Evolutionary conservation across 2,329 filamentous ascomycete genomes (phyloP), one percentile per base, ranked within the genome.

Genomic region (Tetracladium maxilliforme): DNA sequence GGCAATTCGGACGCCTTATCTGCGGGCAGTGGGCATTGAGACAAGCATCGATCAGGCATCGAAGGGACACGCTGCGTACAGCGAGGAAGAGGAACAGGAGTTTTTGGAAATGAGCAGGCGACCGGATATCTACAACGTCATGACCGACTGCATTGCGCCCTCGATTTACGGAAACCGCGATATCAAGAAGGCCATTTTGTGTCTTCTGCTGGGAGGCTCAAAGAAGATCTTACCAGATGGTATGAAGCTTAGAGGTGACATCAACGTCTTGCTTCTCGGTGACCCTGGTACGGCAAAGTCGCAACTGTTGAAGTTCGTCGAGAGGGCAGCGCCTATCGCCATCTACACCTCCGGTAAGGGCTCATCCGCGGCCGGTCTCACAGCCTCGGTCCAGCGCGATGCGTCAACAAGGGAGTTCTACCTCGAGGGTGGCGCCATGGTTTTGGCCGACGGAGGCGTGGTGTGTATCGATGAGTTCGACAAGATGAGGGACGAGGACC

Each of bases 381-480:
- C 90, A 11, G 90, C 90, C 1, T 95, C 90, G 0, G 90, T 98
- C 3, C 90, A 98, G 41, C 74, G 90, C 30, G 90, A 98, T 43
- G 75, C 81, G 10, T 79, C 75, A 10, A 94, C 87, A 0, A 70
- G 90, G 25, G 90, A 98, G 48, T 98, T 98, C 51, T 98, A 95
- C 43, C 71, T 98, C 1, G 90, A 98, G 59, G 90, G 90, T 23
- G 90, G 90, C 52, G 90, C 90, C 16, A 95, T 98, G 90, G 90
- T 98, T 4, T 70, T 98, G 11, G 90, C 90, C 4, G 90, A 98
- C 38, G 86, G 86, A 3, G 90, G 90, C 40, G 87, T 95, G 2
- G 90, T 95, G 7, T 95, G 90, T 51, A 98, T 98, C 40, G 90
- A 98, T 45, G 90, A 98, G 54, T 98, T 98, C 45, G 90, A 98